phyloP scores from a whole-genome alignment of 2,329 filamentous ascomycete species.

The Knoxdaviesia proteae region DNA sequence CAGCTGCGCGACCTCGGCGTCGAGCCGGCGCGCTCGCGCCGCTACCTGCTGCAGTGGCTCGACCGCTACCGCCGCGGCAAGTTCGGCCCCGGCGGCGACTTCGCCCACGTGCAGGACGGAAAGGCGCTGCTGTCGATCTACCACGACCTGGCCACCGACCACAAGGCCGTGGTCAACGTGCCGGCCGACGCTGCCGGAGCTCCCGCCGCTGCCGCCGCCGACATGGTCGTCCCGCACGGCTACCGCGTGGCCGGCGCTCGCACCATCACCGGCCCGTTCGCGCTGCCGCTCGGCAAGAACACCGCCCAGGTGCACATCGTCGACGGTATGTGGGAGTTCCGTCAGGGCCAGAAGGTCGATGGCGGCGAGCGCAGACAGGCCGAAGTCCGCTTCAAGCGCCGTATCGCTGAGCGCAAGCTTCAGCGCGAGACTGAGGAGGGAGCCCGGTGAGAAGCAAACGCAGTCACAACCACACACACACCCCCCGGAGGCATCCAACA shows the following conservation, averaged over 20 bases:
- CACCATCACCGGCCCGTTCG: constrained; percentile 55
- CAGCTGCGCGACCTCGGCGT: constrained; percentile 71
- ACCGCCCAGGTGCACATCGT: constrained; percentile 48
- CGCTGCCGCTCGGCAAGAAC: constrained; percentile 41
- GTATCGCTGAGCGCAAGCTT: constrained; percentile 59
- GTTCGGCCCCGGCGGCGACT: constrained; percentile 66
- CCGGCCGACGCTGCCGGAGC: constrained; percentile 19
- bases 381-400: constrained; percentile 71
- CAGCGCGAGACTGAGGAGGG: constrained; percentile 26
- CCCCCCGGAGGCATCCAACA: too few relatives aligned
- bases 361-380: constrained; percentile 82
- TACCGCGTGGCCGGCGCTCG: constrained; percentile 48
- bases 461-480: too few relatives aligned
- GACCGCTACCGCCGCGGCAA: constrained; percentile 62
- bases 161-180: constrained; percentile 34
- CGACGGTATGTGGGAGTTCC: constrained; percentile 88
- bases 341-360: constrained; percentile 75
- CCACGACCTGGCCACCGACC: constrained; percentile 16
- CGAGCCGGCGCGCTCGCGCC: constrained; percentile 61
- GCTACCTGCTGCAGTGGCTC: constrained; percentile 75
- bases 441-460: neutral
- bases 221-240: constrained; percentile 29
- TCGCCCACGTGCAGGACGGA: constrained; percentile 45
- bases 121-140: constrained; percentile 27
- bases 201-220: constrained; percentile 3